A percentile compares a stretch with the other conserved stretches of the same genome.
Conservation (phyloP, 331 rosid genomes). For the Pyrus hybrid region DNA sequence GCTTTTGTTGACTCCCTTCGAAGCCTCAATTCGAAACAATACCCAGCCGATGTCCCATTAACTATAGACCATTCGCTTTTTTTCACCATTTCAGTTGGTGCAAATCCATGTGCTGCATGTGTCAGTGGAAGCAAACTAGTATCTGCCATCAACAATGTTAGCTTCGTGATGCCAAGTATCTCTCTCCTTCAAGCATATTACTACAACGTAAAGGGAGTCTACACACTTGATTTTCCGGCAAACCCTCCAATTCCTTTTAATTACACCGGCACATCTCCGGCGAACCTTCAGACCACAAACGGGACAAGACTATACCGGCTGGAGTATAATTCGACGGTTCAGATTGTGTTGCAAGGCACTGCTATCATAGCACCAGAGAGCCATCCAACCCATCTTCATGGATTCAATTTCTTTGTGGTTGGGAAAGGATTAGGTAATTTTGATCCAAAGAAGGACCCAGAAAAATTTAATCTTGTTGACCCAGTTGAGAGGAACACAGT, state of each 20-base stretch:
- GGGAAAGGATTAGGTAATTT: conserved; percentile 62
- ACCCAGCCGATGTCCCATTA: conserved; percentile 55
- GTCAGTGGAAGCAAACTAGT: conserved; percentile 15
- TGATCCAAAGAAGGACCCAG: conserved; percentile 42
- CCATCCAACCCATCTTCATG: too few relatives aligned
- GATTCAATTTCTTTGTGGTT: conserved; percentile 53
- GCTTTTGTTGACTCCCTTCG: conserved; percentile 39
- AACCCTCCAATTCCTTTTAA: conserved; percentile 43
- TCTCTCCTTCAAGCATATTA: conserved; percentile 75
- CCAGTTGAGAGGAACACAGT: conserved; percentile 74
- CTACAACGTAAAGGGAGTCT: conserved; percentile 44
- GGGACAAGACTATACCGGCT: conserved; percentile 49
- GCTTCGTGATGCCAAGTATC: conserved; percentile 42
- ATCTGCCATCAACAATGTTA: conserved; percentile 45
- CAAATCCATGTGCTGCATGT: conserved; percentile 42
- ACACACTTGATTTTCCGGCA: conserved; percentile 57
- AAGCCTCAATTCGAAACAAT: conserved; percentile 54
- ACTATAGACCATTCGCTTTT: conserved; percentile 47
- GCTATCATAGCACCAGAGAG: neutral
- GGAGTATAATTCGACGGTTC: conserved; percentile 38
- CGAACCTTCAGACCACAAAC: conserved; percentile 39
- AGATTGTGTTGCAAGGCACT: conserved; percentile 47
- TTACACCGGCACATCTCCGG: conserved; percentile 50
- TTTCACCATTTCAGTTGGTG: conserved; percentile 50
- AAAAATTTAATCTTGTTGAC: conserved; percentile 49